Evolutionary conservation across 2,329 filamentous ascomycete genomes (phyloP), one percentile per base, ranked within the genome.

Genomic region (Dissoconium aciculare): DNA sequence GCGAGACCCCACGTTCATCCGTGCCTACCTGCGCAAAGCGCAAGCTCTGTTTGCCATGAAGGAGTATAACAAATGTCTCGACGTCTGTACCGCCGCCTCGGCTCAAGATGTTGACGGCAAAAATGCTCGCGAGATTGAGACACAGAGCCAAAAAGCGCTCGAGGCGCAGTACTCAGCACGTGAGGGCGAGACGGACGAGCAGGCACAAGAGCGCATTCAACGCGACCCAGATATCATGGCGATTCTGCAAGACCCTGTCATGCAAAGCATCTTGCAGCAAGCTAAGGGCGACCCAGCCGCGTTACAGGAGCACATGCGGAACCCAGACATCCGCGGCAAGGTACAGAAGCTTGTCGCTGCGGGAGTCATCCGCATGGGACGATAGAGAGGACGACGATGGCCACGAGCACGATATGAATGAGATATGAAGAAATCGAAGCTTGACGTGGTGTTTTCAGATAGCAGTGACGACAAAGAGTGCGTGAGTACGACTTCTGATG

Each of bases 41-140:
- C 85, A 95, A 62, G 83, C 84, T 25, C 82, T 87, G 57, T 84
- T 89, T 45, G 84, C 84, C 47, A 98, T 98, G 89, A 82, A 89
- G 57, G 87, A 98, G 59, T 95, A 93, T 67, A 93, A 78, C 57
- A 87, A 85, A 57, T 91, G 81, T 52, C 66, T 95, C 35, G 89
- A 98, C 52, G 79, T 78, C 5, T 93, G 85, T 62, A 72, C 72
- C 23, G 81, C 84, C 53, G 89, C 91, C 1, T 64, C 68, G 5
- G 67, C 74, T 45, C 70, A 91, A 37, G 89, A 98, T 55, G 67
- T 67, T 36, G 71, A 74, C 44, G 75, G 78, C 37, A 83, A 82
- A 53, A 89, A 94, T 53, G 67, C 78, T 1, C 73, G 83, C 24
- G 89, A 98, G 63, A 93, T 98, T 48, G 83, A 94, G 51, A 71